A percentile compares a stretch with the other conserved stretches of the same genome.
phyloP scores from a whole-genome alignment of 306 rosid species.

The Prosopis cineraria region DNA sequence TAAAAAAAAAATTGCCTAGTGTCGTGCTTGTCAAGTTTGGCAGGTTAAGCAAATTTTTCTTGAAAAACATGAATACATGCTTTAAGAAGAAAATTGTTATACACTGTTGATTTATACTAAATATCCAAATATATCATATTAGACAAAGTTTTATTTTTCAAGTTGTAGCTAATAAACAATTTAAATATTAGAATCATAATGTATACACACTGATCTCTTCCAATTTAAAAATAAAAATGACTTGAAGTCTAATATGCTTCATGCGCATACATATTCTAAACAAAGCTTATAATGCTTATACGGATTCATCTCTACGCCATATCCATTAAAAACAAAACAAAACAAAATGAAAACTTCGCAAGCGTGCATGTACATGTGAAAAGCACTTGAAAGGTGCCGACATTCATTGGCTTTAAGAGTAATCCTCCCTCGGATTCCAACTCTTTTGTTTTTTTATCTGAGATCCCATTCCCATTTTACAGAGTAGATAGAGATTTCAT shows the following conservation, averaged over 20 bases:
- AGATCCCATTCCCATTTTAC: neutral
- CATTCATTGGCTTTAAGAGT: slow-evolving; percentile 28
- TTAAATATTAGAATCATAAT: neutral
- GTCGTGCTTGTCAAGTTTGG: no score
- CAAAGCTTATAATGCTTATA: neutral
- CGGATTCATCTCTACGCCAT: neutral
- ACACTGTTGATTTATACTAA: no score
- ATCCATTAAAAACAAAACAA: no score
- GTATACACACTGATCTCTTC: no score
- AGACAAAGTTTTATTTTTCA: no score
- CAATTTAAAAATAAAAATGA: neutral
- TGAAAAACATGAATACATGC: no score
- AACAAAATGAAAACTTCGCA: neutral
- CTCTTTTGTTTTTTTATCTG: no score
- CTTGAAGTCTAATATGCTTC: neutral
- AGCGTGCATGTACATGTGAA: neutral
- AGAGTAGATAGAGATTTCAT: neutral
- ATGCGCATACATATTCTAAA: neutral
- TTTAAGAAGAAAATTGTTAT: no score
- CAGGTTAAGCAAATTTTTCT: no score
- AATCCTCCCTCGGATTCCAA: slow-evolving; percentile 43
- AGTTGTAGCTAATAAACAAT: no score
- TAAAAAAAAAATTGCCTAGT: no score
- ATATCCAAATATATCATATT: neutral
- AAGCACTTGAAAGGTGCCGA: neutral